These are phyloP conservation scores for Xylariaceae sp. DNA, from an alignment of 2,329 filamentous ascomycete species.

Conservation along the genomic window DNA sequence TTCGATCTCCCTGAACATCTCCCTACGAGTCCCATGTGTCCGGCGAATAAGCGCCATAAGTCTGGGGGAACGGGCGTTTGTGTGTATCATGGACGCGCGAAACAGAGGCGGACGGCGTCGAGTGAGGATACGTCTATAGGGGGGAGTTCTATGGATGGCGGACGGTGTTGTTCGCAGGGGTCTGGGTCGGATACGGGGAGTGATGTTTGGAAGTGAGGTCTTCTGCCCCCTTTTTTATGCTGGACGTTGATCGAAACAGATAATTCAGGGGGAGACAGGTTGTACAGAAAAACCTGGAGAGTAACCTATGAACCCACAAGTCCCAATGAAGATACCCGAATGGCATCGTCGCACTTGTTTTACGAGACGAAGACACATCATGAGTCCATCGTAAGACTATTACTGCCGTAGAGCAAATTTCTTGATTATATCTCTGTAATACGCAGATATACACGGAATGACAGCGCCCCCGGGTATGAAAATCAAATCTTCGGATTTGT, in stretches of 20 bases:
- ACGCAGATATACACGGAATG: neutral
- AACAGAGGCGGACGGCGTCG: slow-evolving; percentile 8
- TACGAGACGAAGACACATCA: too few relatives aligned
- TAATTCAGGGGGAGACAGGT: neutral
- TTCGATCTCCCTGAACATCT: slow-evolving; percentile 49
- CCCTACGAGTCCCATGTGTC: slow-evolving; percentile 48
- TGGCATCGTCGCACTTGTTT: too few relatives aligned
- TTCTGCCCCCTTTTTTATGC: too few relatives aligned
- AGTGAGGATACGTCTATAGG: neutral
- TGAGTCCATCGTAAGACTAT: too few relatives aligned
- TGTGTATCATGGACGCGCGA: slow-evolving; percentile 44
- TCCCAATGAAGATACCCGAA: too few relatives aligned
- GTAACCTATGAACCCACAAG: too few relatives aligned
- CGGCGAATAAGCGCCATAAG: slow-evolving; percentile 41
- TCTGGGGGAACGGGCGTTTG: slow-evolving; percentile 45
- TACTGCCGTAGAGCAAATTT: neutral
- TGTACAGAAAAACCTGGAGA: neutral
- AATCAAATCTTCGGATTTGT: neutral
- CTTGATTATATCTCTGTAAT: neutral
- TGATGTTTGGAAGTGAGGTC: slow-evolving; percentile 17
- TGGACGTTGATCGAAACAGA: too few relatives aligned
- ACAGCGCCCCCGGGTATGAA: neutral
- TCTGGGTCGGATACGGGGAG: slow-evolving; percentile 6
- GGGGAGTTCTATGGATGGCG: neutral
- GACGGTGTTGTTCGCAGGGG: neutral